Conservation (phyloP, 441 rosid genomes). For the Pelargonium fulgidum region DNA sequence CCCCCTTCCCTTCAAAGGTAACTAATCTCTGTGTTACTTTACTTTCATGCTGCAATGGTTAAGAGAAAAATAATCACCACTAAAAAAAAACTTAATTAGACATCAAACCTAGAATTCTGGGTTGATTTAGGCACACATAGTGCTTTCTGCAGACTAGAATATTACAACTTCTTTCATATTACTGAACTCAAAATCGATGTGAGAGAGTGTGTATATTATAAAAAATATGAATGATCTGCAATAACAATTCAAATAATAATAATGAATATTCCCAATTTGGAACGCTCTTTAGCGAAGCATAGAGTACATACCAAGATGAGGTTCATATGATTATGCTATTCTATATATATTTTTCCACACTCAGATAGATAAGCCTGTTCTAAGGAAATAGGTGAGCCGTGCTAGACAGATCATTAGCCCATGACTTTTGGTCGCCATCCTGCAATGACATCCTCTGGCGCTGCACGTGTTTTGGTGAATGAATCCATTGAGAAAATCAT, state of each 20-base stretch:
- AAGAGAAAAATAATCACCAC: no score
- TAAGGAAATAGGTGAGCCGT: not conserved
- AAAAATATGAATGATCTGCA: not conserved
- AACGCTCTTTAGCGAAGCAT: not conserved
- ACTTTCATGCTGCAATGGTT: no score
- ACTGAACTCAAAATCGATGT: no score
- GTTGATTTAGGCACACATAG: no score
- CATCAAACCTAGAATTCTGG: no score
- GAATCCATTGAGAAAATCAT: conserved; percentile 52
- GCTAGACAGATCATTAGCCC: conserved; percentile 32
- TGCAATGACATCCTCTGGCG: conserved; percentile 52
- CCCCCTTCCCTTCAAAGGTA: no score
- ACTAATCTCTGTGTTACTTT: no score
- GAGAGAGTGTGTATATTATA: no score
- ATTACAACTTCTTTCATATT: no score
- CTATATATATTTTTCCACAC: not conserved
- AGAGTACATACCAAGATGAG: not conserved
- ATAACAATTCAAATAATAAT: not conserved
- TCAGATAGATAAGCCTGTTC: not conserved
- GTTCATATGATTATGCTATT: no score
- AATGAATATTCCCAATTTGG: not conserved
- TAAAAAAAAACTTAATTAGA: no score
- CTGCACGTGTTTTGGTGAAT: conserved; percentile 45
- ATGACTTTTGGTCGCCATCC: conserved; percentile 80
- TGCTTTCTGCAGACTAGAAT: no score